Evolutionary conservation across 345 rosid species (phyloP).

Genomic region (Geranium rotundifolium): DNA sequence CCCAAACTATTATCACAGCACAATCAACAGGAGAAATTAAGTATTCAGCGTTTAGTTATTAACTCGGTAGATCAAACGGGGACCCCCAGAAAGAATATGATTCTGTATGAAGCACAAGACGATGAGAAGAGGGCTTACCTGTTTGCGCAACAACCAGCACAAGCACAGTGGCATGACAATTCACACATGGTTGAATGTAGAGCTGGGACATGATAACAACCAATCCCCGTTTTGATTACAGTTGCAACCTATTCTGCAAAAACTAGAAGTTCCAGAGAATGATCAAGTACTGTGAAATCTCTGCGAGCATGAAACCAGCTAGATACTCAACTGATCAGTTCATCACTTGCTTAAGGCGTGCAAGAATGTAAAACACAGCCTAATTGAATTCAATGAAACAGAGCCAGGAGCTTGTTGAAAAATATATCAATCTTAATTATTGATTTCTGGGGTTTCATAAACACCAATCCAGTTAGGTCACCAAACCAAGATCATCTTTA

Average conservation of each 20-base stretch:
- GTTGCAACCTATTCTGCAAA: not conserved
- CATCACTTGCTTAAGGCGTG: too few relatives aligned
- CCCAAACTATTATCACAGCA: conserved; percentile 3
- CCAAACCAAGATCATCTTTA: conserved; percentile 13
- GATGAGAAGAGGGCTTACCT: not conserved
- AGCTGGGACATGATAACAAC: too few relatives aligned
- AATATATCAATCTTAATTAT: conserved; percentile 9
- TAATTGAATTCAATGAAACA: not conserved
- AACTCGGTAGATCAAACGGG: not conserved
- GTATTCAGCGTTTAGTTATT: not conserved
- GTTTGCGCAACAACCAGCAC: not conserved
- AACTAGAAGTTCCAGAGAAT: not conserved
- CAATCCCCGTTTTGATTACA: not conserved
- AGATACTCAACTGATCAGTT: too few relatives aligned
- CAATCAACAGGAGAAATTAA: not conserved
- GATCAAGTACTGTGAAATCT: too few relatives aligned
- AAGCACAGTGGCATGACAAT: not conserved
- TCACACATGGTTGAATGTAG: too few relatives aligned
- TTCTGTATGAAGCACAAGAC: not conserved
- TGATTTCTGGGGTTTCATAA: conserved; percentile 6
- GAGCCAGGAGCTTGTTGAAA: not conserved
- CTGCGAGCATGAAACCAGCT: too few relatives aligned
- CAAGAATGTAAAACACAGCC: too few relatives aligned
- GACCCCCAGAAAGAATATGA: not conserved
- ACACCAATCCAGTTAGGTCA: conserved; percentile 22